Percentiles rank a stretch among this genome's conserved stretches.
These are phyloP conservation scores for Colletotrichum truncatum DNA, from an alignment of 2,329 filamentous ascomycete species.

Conservation along the genomic window DNA sequence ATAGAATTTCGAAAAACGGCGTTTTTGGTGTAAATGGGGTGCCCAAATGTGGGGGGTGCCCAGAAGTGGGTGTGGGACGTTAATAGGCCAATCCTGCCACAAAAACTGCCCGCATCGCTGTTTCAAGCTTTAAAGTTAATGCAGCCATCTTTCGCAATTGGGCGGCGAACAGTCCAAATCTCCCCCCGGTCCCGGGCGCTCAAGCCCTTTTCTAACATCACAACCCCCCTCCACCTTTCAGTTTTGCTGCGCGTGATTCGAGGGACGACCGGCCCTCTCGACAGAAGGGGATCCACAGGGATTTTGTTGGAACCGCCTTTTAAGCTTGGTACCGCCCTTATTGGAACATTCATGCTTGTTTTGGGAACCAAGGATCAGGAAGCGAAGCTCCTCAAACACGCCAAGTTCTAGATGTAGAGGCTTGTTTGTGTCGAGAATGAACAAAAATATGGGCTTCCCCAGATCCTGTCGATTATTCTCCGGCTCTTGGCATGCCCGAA, in stretches of 20 bases:
- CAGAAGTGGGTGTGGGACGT: no score
- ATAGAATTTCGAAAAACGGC: no score
- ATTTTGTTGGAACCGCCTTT: not conserved
- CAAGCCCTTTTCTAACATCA: not conserved
- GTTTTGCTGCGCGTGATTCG: constrained; percentile 17
- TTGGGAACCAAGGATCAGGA: not conserved
- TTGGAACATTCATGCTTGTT: not conserved
- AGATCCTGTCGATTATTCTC: constrained; percentile 4
- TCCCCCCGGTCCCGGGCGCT: not conserved
- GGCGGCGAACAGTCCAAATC: not conserved
- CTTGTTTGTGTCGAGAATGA: constrained; percentile 19
- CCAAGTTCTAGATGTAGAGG: not conserved
- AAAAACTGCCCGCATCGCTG: constrained; percentile 21
- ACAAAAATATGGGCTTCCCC: constrained; percentile 14
- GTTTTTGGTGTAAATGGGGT: no score
- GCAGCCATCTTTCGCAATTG: not conserved
- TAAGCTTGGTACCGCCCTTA: constrained; percentile 6
- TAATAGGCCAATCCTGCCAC: constrained; percentile 12
- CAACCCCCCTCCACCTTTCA: not conserved
- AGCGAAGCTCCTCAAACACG: constrained; percentile 18
- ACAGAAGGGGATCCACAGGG: not conserved
- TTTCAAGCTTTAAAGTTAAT: constrained; percentile 28
- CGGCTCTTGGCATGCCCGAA: not conserved
- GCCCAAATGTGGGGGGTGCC: no score
- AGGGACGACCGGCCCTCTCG: not conserved